These are phyloP conservation scores for Achaetomium macrosporum DNA, from an alignment of 2,329 filamentous ascomycete genomes.

Conservation along the genomic window DNA sequence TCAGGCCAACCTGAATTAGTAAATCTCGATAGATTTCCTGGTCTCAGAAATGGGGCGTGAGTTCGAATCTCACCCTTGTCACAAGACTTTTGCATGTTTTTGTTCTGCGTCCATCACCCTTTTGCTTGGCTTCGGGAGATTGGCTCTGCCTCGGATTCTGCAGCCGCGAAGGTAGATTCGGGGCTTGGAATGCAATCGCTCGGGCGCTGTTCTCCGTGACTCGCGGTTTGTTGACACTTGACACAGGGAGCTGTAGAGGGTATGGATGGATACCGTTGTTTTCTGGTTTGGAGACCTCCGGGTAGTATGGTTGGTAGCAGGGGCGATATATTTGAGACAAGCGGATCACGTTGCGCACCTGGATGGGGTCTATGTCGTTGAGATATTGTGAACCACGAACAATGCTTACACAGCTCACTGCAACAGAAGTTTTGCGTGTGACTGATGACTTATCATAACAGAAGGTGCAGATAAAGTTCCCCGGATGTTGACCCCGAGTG, in stretches of 20 bases:
- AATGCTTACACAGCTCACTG: too few relatives aligned
- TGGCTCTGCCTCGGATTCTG: background rate
- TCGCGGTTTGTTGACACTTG: conserved; percentile 4
- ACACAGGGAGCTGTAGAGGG: background rate
- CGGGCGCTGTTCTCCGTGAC: background rate
- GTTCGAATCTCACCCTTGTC: conserved; percentile 19
- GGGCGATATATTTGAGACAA: too few relatives aligned
- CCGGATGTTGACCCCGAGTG: too few relatives aligned
- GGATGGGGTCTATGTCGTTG: too few relatives aligned
- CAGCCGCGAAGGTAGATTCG: conserved; percentile 3
- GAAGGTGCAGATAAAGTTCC: too few relatives aligned
- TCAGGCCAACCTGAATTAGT: conserved; percentile 18
- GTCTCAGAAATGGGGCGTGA: conserved; percentile 18
- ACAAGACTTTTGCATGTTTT: conserved; percentile 7
- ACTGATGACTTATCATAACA: too few relatives aligned
- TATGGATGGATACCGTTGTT: too few relatives aligned
- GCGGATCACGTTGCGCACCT: too few relatives aligned
- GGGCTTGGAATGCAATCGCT: conserved; percentile 13
- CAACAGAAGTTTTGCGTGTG: too few relatives aligned
- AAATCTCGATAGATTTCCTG: conserved; percentile 12
- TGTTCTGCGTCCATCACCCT: background rate
- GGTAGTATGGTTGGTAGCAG: too few relatives aligned
- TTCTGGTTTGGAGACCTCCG: too few relatives aligned
- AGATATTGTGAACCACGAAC: too few relatives aligned
- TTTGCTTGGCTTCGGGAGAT: conserved; percentile 12